A percentile compares a stretch with the other conserved stretches of the same genome.
Evolutionary conservation across 2,329 filamentous ascomycete species (phyloP).

Genomic region (Venturiaceae sp.): DNA sequence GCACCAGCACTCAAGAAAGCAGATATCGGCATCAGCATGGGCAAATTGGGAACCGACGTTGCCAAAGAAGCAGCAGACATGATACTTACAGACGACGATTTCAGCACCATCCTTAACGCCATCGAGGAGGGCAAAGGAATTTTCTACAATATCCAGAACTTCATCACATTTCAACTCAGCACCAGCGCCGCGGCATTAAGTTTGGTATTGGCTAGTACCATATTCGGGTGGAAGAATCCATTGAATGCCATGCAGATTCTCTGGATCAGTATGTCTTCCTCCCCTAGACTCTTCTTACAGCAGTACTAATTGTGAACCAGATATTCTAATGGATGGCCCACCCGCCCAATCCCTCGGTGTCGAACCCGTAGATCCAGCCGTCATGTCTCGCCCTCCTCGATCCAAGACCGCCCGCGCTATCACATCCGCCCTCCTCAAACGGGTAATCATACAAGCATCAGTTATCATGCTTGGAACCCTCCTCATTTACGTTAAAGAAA

Average conservation of each 20-base stretch:
- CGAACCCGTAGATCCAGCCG: constrained; percentile 84
- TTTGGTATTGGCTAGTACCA: constrained; percentile 84
- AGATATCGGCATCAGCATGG: constrained; percentile 97
- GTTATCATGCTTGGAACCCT: constrained; percentile 93
- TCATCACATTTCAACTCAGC: constrained; percentile 95
- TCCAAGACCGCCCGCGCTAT: constrained; percentile 81
- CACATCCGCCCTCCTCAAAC: constrained; percentile 70
- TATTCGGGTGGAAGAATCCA: constrained; percentile 87
- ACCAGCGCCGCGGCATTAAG: constrained; percentile 90
- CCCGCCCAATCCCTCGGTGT: constrained; percentile 95
- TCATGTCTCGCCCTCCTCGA: constrained; percentile 86
- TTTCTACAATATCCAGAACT: constrained; percentile 99
- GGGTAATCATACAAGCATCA: constrained; percentile 76
- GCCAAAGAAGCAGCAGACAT: constrained; percentile 94
- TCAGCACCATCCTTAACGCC: constrained; percentile 82
- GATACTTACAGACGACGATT: constrained; percentile 84
- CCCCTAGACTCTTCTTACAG: constrained; percentile 7
- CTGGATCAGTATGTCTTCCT: constrained; percentile 78
- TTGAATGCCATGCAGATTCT: constrained; percentile 99
- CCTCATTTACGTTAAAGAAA: constrained; percentile 83
- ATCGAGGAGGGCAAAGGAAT: constrained; percentile 99
- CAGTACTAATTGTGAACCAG: constrained; percentile 38
- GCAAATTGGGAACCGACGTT: constrained; percentile 86
- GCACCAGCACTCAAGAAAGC: constrained; percentile 93
- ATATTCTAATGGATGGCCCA: constrained; percentile 99